Conservation (phyloP, 306 rosid species). For the Gastrolobium bilobum region DNA sequence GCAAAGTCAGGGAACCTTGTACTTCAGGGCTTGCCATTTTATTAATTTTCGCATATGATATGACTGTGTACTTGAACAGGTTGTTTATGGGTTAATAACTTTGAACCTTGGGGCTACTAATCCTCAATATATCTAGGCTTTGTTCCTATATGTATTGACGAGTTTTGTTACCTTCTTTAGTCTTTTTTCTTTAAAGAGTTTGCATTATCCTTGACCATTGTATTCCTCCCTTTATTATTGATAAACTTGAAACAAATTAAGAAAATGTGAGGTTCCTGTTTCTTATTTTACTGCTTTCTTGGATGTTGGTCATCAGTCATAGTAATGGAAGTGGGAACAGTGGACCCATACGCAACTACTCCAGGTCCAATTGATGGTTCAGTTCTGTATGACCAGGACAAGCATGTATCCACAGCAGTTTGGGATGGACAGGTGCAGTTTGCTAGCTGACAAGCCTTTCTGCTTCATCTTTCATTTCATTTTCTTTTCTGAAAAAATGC, state of each 20-base stretch:
- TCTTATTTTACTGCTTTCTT: slow-evolving; percentile 36
- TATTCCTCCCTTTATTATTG: not conserved
- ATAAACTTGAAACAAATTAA: slow-evolving; percentile 12
- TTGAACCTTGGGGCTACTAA: slow-evolving; percentile 7
- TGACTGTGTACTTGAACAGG: slow-evolving; percentile 7
- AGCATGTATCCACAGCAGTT: slow-evolving; percentile 95
- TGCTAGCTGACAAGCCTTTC: slow-evolving; percentile 29
- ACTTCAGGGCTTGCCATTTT: too few relatives aligned
- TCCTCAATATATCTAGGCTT: slow-evolving; percentile 31
- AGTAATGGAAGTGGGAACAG: slow-evolving; percentile 72
- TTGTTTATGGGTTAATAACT: slow-evolving; percentile 26
- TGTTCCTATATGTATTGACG: slow-evolving; percentile 24
- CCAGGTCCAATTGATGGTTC: slow-evolving; percentile 96
- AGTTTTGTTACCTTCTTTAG: slow-evolving; percentile 10
- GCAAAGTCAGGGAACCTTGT: too few relatives aligned
- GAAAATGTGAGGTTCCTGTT: slow-evolving; percentile 11
- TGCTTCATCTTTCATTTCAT: slow-evolving; percentile 16
- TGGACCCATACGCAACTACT: slow-evolving; percentile 83
- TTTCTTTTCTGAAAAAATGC: not conserved
- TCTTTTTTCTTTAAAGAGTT: slow-evolving; percentile 12
- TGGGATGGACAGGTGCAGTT: slow-evolving; percentile 98
- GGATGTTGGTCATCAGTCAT: slow-evolving; percentile 43
- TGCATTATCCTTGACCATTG: not conserved
- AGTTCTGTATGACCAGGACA: slow-evolving; percentile 95
- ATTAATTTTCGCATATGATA: too few relatives aligned